These are phyloP conservation scores for Kwoniella dejecticola DNA, from an alignment of 768 basidiomycete genomes.

Conservation along the genomic window DNA sequence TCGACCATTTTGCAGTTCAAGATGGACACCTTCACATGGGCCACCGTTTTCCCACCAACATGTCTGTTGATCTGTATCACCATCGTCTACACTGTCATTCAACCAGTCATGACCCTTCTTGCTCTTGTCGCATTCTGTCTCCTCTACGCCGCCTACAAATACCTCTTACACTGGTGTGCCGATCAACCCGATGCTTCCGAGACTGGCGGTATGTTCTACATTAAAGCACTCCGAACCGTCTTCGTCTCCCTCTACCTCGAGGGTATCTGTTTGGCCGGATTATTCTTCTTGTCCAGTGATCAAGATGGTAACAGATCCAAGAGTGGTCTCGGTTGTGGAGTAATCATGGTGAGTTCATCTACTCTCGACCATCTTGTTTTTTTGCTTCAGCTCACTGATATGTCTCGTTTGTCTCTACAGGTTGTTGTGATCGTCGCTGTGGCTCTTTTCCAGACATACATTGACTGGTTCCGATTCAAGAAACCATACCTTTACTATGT, in stretches of 20 bases:
- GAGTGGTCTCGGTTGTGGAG: conserved; percentile 53
- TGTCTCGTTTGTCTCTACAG: conserved; percentile 30
- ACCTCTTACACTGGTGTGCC: conserved; percentile 55
- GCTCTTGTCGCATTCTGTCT: conserved; percentile 52
- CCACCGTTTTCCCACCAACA: conserved; percentile 50
- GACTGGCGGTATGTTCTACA: conserved; percentile 58
- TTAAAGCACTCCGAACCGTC: conserved; percentile 56
- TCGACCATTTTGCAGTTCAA: conserved; percentile 28
- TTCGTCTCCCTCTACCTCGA: conserved; percentile 56
- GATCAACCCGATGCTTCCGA: conserved; percentile 55
- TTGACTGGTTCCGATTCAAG: conserved; percentile 51
- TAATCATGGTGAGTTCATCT: conserved; percentile 53
- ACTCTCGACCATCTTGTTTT: too few species aligned
- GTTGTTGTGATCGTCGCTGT: conserved; percentile 47
- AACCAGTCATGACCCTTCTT: conserved; percentile 55
- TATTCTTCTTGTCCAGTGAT: conserved; percentile 56
- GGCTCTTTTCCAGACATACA: conserved; percentile 50
- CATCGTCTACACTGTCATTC: conserved; percentile 56
- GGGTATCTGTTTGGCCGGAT: conserved; percentile 53
- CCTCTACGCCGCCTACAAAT: conserved; percentile 55
- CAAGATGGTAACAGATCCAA: conserved; percentile 38
- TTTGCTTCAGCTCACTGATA: too few species aligned
- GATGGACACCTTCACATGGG: conserved; percentile 44
- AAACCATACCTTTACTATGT: conserved; percentile 43
- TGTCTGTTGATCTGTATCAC: conserved; percentile 53